Base-by-base conservation (phyloP, 2,329 filamentous ascomycete species). In the Bipolaris cookei region DNA sequence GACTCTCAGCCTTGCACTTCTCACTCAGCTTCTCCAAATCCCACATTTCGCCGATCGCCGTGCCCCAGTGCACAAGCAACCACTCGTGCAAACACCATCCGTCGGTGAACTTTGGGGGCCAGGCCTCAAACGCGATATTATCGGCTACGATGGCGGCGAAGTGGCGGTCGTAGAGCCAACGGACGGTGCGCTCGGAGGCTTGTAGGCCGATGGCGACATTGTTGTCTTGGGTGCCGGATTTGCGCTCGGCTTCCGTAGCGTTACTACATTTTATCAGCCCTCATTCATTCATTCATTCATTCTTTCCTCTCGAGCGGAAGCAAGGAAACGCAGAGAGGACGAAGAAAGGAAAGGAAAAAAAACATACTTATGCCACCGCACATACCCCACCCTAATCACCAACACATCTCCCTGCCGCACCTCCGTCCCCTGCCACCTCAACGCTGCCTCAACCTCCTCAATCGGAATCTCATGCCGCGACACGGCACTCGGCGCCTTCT, bases 1-100 rank as follows among this genome's bases (percentile, higher is more conserved):
- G 77, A 37, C 79, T 76, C 68, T 79, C 76, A 58, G 78, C 78
- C 68, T 84, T 85, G 67, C 85, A 86, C 52, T 82, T 78, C 21
- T 76, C 75, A 1, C 82, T 79, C 38, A 88, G 72, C 37, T 74
- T 79, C 54, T 84, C 81, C 3, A 88, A 73, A 56, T 76, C 72
- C 67, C 73, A 75, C 73, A 76, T 72, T 54, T 77, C 74, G 3
- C 73, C 72, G 28, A 75, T 75, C 0, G 71, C 69, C 6, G 51
- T 63, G 5, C 70, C 71, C 69, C 69, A 75, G 16, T 69, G 67
- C 3, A 66, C 63, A 1, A 75, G 59, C 0, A 75, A 55, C 69
- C 69, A 75, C 35, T 75, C 71, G 32, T 76, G 73, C 16, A 75
- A 46, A 57, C 70, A 73, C 69, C 68, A 75, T 2, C 71, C 70